Evolutionary conservation across 2,329 filamentous ascomycete genomes (phyloP).

Genomic region (Paecilomyces dactylethromorphus): DNA sequence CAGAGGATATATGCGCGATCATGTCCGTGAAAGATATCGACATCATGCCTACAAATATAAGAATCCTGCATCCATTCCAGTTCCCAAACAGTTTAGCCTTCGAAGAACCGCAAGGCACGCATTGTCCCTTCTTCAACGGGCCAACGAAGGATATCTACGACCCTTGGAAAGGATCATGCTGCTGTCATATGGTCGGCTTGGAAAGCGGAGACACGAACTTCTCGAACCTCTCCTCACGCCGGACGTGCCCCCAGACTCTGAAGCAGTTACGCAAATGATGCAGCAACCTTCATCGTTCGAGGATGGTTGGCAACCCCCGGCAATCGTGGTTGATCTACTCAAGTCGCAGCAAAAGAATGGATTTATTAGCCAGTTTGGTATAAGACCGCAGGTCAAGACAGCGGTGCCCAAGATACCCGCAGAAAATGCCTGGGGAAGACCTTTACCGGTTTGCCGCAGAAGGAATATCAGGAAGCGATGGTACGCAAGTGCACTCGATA

Average conservation of each 20-base stretch:
- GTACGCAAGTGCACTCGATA: conserved; percentile 25
- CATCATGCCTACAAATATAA: conserved; percentile 22
- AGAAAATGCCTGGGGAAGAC: conserved; percentile 29
- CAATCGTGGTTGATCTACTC: conserved; percentile 24
- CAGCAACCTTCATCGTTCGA: conserved; percentile 12
- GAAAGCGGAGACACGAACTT: conserved; percentile 46
- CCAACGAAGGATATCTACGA: conserved; percentile 49
- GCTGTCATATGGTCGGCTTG: conserved; percentile 52
- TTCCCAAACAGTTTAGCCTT: conserved; percentile 13
- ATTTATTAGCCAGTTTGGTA: conserved; percentile 15
- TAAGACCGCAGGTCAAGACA: conserved; percentile 17
- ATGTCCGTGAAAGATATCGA: conserved; percentile 45
- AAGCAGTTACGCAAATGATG: conserved; percentile 13
- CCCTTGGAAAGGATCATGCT: conserved; percentile 48
- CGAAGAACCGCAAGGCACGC: conserved; percentile 25
- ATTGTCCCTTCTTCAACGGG: conserved; percentile 42
- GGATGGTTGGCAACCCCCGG: conserved; percentile 29
- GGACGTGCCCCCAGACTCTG: conserved; percentile 16
- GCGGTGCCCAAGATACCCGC: conserved; percentile 25
- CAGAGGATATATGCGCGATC: conserved; percentile 42
- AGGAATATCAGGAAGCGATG: conserved; percentile 31
- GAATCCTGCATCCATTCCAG: conserved; percentile 8
- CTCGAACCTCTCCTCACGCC: conserved; percentile 28
- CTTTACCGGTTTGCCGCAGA: conserved; percentile 21
- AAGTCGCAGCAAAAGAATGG: conserved; percentile 26